phyloP scores from a whole-genome alignment of 1,284 basidiomycete species.

The Wallemia mellicola region DNA sequence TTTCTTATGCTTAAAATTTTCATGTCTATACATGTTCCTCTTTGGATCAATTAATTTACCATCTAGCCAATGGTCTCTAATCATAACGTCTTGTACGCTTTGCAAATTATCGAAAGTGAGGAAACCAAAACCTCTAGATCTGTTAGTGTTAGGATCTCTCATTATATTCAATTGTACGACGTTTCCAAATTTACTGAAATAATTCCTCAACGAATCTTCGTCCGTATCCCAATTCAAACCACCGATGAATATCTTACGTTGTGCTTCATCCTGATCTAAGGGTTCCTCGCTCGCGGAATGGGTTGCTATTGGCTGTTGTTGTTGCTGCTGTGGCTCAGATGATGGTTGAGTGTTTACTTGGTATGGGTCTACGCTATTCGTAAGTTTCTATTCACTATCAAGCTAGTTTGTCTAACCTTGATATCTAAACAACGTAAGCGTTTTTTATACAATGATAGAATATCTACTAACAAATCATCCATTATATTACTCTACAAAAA shows the following conservation, averaged over 20 bases:
- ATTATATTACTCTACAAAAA: too few species aligned
- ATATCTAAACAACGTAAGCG: too few species aligned
- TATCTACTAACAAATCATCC: too few species aligned
- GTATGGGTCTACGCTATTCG: too few species aligned
- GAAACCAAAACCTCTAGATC: conserved; percentile 79
- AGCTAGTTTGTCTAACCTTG: too few species aligned
- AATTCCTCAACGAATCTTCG: conserved; percentile 54
- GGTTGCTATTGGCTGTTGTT: too few species aligned
- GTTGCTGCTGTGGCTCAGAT: too few species aligned
- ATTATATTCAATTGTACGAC: conserved; percentile 82
- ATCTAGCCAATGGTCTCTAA: conserved; percentile 60
- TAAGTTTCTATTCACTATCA: not conserved
- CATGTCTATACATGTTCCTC: conserved; percentile 81
- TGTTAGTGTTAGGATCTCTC: conserved; percentile 56
- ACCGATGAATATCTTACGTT: conserved; percentile 92
- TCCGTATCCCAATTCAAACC: conserved; percentile 92
- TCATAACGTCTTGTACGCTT: conserved; percentile 67
- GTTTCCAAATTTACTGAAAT: conserved; percentile 68
- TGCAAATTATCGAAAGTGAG: conserved; percentile 64
- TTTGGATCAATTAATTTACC: conserved; percentile 99
- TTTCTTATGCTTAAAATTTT: conserved; percentile 68
- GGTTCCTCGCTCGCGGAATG: not conserved
- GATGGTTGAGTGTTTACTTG: too few species aligned
- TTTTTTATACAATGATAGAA: not conserved
- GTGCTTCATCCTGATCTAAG: not conserved